Base-by-base conservation (phyloP, 768 basidiomycete genomes). In the Dioszegia crocea region DNA sequence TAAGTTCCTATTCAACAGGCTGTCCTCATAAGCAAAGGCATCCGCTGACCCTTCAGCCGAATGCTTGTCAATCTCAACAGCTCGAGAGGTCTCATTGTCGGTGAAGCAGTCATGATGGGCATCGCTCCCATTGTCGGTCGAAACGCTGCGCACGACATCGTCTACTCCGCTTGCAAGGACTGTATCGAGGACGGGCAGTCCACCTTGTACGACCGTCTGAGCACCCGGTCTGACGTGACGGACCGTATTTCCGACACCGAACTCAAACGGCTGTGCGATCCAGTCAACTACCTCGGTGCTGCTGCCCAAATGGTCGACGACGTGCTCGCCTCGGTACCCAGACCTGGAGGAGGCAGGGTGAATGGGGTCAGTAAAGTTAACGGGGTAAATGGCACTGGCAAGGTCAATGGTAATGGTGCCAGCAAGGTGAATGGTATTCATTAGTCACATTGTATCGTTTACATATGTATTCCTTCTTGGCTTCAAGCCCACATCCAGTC, bases 31-130 rank as follows among this genome's bases (percentile, higher is more conserved):
- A n/a, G n/a, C n/a, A 19, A 26, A 17, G 39, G 16, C 16, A 17
- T 6, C 16, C 17, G 21, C 39, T 26, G 24, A 40, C 21, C 24
- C 1, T 23, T 17, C 24, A 40, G 36, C 17, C 51, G 36, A 10
- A 53, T 53, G 39, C 36, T 53, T 23, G 36, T 53, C 51, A 53
- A 41, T 27, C 36, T 53, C 39, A 53, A 40, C 39, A 41, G 48
- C 48, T 53, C 51, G 8, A 53, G 26, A 29, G 57, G 57, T 14
- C 48, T 58, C 12, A 58, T 58, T 31, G 38, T 58, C n/a, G 57
- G 31, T 26, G 57, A 58, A 31, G 31, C 29, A 3, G 57, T 58
- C 48, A 58, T 58, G 57, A 40, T 58, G 46, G 57, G 57, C 5
- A 47, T 58, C 26, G 57, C 57, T 14, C 31, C 29, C 9, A 39